Evolutionary conservation across 352 stramenopile species (phyloP).

Genomic region (Phytophthora vignae): DNA sequence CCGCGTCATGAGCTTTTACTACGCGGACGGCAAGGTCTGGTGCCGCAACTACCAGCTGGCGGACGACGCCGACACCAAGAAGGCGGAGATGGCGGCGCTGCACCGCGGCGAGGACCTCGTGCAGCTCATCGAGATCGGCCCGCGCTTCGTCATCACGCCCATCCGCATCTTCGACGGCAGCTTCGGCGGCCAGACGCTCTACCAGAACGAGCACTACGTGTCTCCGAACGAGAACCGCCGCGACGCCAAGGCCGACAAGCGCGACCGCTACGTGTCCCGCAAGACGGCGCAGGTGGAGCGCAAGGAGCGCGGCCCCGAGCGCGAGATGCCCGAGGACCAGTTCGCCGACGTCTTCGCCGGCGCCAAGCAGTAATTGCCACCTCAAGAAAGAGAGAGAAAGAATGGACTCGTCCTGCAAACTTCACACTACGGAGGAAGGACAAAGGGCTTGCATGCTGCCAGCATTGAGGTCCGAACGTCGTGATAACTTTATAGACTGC

Average conservation of each 20-base stretch:
- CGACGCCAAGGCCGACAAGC: slow-evolving; percentile 94
- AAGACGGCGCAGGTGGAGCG: slow-evolving; percentile 89
- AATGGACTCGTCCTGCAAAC: not conserved
- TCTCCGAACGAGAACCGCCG: slow-evolving; percentile 94
- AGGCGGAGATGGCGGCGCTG: slow-evolving; percentile 85
- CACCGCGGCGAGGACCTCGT: slow-evolving; percentile 91
- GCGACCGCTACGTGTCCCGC: slow-evolving; percentile 92
- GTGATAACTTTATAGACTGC: slow-evolving; percentile 31
- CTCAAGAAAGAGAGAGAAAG: not conserved
- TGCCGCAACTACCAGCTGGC: slow-evolving; percentile 98
- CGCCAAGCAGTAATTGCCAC: slow-evolving; percentile 39
- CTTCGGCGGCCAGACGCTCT: slow-evolving; percentile 98
- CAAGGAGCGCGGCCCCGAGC: slow-evolving; percentile 73
- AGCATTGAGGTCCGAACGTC: not conserved
- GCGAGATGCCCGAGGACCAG: slow-evolving; percentile 78
- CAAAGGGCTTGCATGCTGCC: not conserved
- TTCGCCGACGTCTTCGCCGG: slow-evolving; percentile 89
- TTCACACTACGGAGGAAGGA: slow-evolving; percentile 10
- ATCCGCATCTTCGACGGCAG: slow-evolving; percentile 99
- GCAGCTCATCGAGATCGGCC: slow-evolving; percentile 99
- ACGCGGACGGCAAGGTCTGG: slow-evolving; percentile 96
- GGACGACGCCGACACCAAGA: slow-evolving; percentile 93
- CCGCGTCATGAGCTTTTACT: slow-evolving; percentile 98
- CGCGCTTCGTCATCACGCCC: slow-evolving; percentile 98
- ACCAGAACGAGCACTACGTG: slow-evolving; percentile 98